Base-by-base conservation (phyloP, 805 yeast species). In the Candida sphagnicola region DNA sequence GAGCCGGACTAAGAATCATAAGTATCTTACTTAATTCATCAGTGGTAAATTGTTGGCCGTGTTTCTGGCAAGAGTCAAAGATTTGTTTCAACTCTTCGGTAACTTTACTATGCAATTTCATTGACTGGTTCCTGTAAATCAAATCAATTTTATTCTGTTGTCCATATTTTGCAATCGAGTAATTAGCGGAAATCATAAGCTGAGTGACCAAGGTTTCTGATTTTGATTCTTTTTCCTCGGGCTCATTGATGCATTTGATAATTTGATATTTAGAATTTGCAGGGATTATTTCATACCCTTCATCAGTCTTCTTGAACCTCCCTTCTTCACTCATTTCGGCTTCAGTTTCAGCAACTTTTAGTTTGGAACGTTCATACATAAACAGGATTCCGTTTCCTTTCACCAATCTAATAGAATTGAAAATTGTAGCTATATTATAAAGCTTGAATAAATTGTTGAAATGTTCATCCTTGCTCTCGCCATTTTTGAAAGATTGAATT, bases 111-210 rank as follows among this genome's bases (percentile, higher is more conserved):
- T 48, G 46, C 24, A 67, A 46, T 17, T 54, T 53, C 55, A 65
- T 51, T 13, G 53, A 54, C 39, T 63, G 72, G 19, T 57, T 55
- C 25, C 72, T 42, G 52, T 69, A 81, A 10, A 85, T 63, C 8
- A 80, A 77, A 2, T 82, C 79, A 8, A 79, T 70, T 0, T 61
- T 49, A 29, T 74, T 60, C 4, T 56, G 46, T 2, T 45, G 31
- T 12, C 82, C 74, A 47, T 67, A 72, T 2, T 56, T 42, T 1
- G 84, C 84, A 1, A 79, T 69, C 3, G 81, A 60, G n/a, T 72
- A 62, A 54, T 88, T 89, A 1, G 93, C 88, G 32, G 77, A 61
- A 17, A 90, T 74, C 99, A 91, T 91, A 35, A 85, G 57, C 54
- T 91, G 95, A 1, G 91, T 74, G 2, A 91, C 97, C 18, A 91